Base-by-base conservation (phyloP, 768 basidiomycete species). In the Leucosporidium scottii region DNA sequence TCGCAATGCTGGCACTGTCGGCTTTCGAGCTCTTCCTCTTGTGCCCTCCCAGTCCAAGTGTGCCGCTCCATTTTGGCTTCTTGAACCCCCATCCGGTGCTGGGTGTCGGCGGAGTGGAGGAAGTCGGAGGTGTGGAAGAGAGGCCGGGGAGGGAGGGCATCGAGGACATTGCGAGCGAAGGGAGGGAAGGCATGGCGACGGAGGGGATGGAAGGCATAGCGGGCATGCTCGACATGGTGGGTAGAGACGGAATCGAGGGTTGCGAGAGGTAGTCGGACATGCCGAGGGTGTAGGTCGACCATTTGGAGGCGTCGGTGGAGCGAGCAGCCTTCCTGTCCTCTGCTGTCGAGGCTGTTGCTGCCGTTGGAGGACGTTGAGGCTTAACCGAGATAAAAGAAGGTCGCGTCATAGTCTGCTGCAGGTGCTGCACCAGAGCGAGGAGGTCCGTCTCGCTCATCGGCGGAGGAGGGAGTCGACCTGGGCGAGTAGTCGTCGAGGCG, bases 361-460 rank as follows among this genome's bases (percentile, higher is more conserved):
- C 12, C 13, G 27, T n/a, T 2, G 34, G 15, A 49, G 34, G 61
- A 1, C 49, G 61, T 12, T 62, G 61, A 8, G 53, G n/a, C 17
- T 30, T 10, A 0, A 62, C 48, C 15, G 56, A 25, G 27, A 67
- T 55, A 4, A 30, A 15, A 0, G 8, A 15, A 0, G 21, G 20
- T 2, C 30, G 8, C 1, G 57, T 57, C 13, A 58, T 18, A 12
- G 31, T 27, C 1, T 27, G 6, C 12, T 50, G 50, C n/a, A 68
- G 44, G 28, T 59, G 53, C 15, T 61, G 62, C 23, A 64, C 58
- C 28, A 68, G 67, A 20, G 61, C 61, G 50, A 64, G 49, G 6
- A 68, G 62, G 51, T 68, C 67, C 4, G 23, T 54, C 5, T 60
- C 44, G 5, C 57, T 28, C 18, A 68, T 50, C 1, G 57, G 58